Base-by-base conservation (phyloP, 345 rosid genomes). In the Boechera divaricarpa region DNA sequence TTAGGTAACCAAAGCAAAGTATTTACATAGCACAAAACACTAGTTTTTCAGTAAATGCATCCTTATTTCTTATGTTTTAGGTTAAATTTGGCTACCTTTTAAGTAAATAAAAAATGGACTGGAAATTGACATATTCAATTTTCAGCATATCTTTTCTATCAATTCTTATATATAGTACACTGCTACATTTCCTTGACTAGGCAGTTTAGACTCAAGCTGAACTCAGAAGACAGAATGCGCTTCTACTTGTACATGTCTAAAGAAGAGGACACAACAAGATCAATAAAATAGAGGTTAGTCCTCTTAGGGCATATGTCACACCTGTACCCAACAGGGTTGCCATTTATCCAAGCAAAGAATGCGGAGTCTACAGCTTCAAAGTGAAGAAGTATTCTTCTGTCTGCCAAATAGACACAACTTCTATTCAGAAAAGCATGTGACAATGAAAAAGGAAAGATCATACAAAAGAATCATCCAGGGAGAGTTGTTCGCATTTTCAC, bases 321-420 rank as follows among this genome's bases (percentile, higher is more conserved):
- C 99, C 99, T 95, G 77, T 95, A 95, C 63, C 99, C 99, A 71
- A 92, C 88, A 41, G 86, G 87, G 16, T 83, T 82, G 57, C 98
- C 99, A 80, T 95, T 92, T 61, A 95, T 63, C 99, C 98, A 95
- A 68, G 88, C 91, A 75, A 83, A 89, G 77, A 92, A 92, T 33
- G 99, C 99, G 58, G 99, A 95, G 84, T 95, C 99, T 76, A 91
- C 97, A 67, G 90, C 99, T 85, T 92, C 98, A 82, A 95, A 95
- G 82, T 95, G 99, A 86, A 95, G 82, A 74, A 92, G 80, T 77
- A 95, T 86, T 87, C 99, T 87, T 39, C 98, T 91, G 79, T 92
- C 99, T 95, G 87, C 62, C 75, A 80, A 69, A 70, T 74, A 32
- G n/a, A 72, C 13, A 21, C 9, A 62, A 9, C 32, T 77, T 58